phyloP scores from a whole-genome alignment of 257 asterid species.

The Leptodermis oblonga region DNA sequence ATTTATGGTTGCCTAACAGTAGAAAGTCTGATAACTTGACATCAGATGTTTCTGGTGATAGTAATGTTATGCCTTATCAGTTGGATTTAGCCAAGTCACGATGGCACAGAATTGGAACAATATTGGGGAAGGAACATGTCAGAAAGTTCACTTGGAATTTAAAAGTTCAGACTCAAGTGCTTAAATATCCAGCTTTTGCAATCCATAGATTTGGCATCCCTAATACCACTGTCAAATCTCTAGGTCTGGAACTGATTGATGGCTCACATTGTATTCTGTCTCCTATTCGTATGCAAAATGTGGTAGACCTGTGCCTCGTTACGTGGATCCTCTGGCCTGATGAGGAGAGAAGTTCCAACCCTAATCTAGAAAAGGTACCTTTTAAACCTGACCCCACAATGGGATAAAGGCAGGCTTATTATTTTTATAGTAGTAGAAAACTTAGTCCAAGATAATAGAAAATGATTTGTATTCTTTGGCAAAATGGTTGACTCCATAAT shows the following conservation, averaged over 20 bases:
- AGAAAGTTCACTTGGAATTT: conserved; percentile 80
- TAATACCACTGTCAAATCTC: conserved; percentile 50
- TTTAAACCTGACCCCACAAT: too few species aligned
- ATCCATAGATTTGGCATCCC: conserved; percentile 50
- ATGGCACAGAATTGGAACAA: conserved; percentile 64
- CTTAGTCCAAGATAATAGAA: neutral
- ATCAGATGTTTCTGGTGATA: conserved; percentile 22
- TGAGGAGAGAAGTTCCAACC: conserved; percentile 80
- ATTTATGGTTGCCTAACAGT: conserved; percentile 45
- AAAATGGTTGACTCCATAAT: neutral
- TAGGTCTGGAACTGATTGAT: conserved; percentile 67
- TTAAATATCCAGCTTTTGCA: conserved; percentile 73
- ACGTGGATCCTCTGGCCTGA: conserved; percentile 97
- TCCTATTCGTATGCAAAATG: conserved; percentile 47
- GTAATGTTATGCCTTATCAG: conserved; percentile 41
- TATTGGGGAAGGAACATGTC: conserved; percentile 59
- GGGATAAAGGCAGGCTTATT: too few species aligned
- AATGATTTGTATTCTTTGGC: neutral
- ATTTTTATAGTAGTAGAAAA: neutral
- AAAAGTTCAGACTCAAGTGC: conserved; percentile 86
- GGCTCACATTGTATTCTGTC: conserved; percentile 52
- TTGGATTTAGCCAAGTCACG: conserved; percentile 67
- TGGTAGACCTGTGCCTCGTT: conserved; percentile 64
- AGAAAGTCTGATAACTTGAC: conserved; percentile 29
- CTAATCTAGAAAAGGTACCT: conserved; percentile 83